phyloP scores from a whole-genome alignment of 1,284 basidiomycete genomes.

The Fistulinella cinereoalba region DNA sequence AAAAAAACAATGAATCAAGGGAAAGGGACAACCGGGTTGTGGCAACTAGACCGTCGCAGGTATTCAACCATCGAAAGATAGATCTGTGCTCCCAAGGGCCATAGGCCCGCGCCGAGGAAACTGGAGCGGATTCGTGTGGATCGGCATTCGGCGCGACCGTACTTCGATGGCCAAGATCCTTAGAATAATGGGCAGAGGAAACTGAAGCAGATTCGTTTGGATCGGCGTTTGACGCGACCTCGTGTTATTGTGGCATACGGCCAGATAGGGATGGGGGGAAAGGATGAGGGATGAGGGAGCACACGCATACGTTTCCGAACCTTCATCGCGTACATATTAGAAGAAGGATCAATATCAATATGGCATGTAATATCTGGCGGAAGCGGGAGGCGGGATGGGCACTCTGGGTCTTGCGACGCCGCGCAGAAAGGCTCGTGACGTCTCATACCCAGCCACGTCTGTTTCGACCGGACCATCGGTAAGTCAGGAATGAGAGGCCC shows the following conservation, averaged over 20 bases:
- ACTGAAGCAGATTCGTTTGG: too few relatives aligned
- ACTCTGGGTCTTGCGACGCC: neutral
- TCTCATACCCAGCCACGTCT: constrained; percentile 10
- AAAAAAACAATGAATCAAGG: too few relatives aligned
- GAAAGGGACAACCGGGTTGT: too few relatives aligned
- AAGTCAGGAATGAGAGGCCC: neutral
- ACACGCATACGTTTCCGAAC: neutral
- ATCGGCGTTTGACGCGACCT: too few relatives aligned
- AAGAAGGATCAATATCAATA: constrained; percentile 6
- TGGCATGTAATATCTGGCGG: constrained; percentile 4
- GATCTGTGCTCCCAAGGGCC: too few relatives aligned
- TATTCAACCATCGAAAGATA: too few relatives aligned
- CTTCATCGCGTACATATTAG: neutral
- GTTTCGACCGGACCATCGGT: neutral
- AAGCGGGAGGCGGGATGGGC: neutral
- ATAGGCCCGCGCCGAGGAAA: too few relatives aligned
- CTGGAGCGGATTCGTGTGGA: too few relatives aligned
- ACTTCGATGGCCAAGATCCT: too few relatives aligned
- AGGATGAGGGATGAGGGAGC: neutral
- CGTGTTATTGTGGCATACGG: constrained; percentile 22
- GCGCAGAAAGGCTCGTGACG: neutral
- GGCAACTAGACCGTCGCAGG: too few relatives aligned
- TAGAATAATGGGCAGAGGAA: too few relatives aligned
- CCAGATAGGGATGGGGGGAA: constrained; percentile 9
- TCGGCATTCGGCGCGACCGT: too few relatives aligned